These are phyloP conservation scores for Diaporthe helianthi DNA, from an alignment of 2,329 filamentous ascomycete genomes.

Conservation along the genomic window DNA sequence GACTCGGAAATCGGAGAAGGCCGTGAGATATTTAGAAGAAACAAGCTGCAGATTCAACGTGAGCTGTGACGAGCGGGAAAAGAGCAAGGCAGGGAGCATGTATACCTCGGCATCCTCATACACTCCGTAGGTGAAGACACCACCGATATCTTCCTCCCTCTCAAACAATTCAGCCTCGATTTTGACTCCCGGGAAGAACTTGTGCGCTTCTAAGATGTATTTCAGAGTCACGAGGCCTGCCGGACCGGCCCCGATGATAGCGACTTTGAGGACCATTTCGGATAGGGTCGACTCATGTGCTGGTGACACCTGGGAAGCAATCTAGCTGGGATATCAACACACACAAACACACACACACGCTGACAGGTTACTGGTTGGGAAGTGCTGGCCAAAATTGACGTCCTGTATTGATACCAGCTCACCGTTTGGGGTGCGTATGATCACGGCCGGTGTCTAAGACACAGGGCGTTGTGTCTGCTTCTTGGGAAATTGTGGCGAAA, in stretches of 20 bases:
- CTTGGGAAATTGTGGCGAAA: not conserved
- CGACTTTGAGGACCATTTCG: conserved; percentile 38
- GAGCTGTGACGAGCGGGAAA: not conserved
- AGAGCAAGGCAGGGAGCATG: not conserved
- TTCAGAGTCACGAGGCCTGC: conserved; percentile 49
- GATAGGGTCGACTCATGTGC: too few relatives aligned
- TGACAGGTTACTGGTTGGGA: not conserved
- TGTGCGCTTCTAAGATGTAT: conserved; percentile 44
- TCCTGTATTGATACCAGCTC: not conserved
- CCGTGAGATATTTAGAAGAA: conserved; percentile 53
- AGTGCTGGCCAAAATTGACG: not conserved
- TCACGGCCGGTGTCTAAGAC: conserved; percentile 1
- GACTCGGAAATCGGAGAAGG: conserved; percentile 53
- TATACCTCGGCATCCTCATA: conserved; percentile 53
- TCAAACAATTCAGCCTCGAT: conserved; percentile 53
- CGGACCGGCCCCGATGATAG: conserved; percentile 48
- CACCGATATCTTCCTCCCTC: conserved; percentile 48
- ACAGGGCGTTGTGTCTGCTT: not conserved
- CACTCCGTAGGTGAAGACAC: conserved; percentile 50
- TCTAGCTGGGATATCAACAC: not conserved
- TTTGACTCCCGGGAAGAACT: conserved; percentile 42
- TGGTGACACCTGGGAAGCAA: not conserved
- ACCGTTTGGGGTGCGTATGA: not conserved
- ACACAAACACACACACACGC: not conserved
- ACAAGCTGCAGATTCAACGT: conserved; percentile 42